Conservation (phyloP, 805 yeast species). For the Yamadazyma endophytica region DNA sequence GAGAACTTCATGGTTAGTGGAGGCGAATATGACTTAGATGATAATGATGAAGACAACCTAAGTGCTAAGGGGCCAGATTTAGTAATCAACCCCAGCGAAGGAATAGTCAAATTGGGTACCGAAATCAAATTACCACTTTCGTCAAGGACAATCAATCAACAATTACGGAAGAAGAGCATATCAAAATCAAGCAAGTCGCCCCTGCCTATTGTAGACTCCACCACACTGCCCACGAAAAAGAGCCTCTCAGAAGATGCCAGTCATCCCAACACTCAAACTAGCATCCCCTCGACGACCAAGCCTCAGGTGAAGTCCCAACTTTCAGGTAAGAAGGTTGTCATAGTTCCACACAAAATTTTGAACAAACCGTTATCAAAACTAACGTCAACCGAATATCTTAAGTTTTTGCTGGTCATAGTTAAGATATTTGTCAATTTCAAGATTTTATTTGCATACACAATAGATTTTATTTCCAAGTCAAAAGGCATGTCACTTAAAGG, state of each 20-base stretch:
- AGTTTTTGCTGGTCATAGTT: constrained; percentile 32
- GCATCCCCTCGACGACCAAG: background rate
- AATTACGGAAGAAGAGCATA: constrained; percentile 20
- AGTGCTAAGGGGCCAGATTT: constrained; percentile 3
- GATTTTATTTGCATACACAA: constrained; percentile 15
- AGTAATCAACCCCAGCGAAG: constrained; percentile 15
- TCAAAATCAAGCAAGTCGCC: too few relatives aligned
- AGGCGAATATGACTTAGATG: constrained; percentile 14
- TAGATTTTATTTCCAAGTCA: constrained; percentile 8
- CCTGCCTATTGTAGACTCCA: too few relatives aligned
- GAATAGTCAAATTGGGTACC: constrained; percentile 28
- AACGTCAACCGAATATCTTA: constrained; percentile 32
- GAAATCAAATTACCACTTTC: constrained; percentile 23
- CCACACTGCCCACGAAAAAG: background rate
- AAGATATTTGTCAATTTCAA: constrained; percentile 35
- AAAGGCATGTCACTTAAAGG: too few relatives aligned
- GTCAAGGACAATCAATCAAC: constrained; percentile 25
- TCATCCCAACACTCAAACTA: background rate
- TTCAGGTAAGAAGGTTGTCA: constrained; percentile 22
- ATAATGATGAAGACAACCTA: constrained; percentile 7
- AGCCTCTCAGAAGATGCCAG: background rate
- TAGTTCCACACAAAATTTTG: constrained; percentile 40
- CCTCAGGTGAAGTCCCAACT: constrained; percentile 2
- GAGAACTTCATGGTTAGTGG: constrained; percentile 24
- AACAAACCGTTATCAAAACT: constrained; percentile 36